Evolutionary conservation across 2,329 filamentous ascomycete species (phyloP).

Genomic region (Akanthomyces dipterigenus): DNA sequence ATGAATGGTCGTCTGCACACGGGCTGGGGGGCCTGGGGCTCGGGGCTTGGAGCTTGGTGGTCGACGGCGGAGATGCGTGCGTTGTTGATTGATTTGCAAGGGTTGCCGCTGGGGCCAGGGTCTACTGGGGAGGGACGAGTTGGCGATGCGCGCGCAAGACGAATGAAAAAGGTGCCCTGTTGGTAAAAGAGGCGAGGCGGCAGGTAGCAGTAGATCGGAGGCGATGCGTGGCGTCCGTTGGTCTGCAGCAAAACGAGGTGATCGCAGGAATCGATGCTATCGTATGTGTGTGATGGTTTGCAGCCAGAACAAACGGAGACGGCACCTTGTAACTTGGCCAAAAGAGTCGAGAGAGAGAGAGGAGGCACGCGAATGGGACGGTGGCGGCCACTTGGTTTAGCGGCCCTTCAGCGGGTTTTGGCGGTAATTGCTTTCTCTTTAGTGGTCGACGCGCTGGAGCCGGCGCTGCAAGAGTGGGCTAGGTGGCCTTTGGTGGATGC

Average conservation of each 20-base stretch:
- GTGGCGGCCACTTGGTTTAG: background rate
- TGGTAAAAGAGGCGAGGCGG: background rate
- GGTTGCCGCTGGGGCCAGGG: background rate
- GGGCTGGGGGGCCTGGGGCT: too few species aligned
- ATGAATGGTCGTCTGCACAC: background rate
- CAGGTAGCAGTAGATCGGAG: background rate
- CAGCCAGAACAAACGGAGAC: background rate
- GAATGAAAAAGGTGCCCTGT: background rate
- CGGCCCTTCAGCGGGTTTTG: background rate
- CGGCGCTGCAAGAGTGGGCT: background rate
- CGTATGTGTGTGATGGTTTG: background rate
- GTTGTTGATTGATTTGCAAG: background rate
- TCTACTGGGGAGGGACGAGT: background rate
- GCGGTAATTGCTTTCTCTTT: constrained; percentile 1
- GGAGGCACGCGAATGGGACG: background rate
- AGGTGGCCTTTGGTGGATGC: background rate
- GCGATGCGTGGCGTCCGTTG: background rate
- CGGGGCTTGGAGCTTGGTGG: background rate
- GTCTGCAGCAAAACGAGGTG: background rate
- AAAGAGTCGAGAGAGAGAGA: background rate
- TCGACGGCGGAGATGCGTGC: background rate
- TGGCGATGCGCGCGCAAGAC: too few species aligned
- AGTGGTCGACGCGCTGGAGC: background rate
- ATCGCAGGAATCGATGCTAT: too few species aligned
- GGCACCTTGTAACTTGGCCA: background rate